Evolutionary conservation across 495 filamentous ascomycete genomes (phyloP).

Genomic region (Amniculicola lignicola): DNA sequence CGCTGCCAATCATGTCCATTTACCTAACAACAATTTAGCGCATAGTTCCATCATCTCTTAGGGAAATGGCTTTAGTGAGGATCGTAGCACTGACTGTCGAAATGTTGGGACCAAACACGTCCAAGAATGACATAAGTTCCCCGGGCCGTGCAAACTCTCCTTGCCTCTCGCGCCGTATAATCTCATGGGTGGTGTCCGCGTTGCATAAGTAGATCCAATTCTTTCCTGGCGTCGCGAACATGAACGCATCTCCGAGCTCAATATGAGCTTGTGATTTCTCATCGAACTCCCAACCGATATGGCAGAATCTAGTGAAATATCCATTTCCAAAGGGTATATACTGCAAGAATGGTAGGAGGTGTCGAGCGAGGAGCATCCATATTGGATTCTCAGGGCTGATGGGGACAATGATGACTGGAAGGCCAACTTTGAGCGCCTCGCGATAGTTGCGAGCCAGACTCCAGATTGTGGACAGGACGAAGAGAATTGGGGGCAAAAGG

Average conservation of each 20-base stretch:
- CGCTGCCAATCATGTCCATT: conserved; percentile 29
- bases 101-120: conserved; percentile 44
- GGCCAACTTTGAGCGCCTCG: conserved; percentile 16
- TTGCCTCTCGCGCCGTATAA: conserved; percentile 14
- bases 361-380: conserved; percentile 33
- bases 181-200: conserved; percentile 4
- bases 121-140: conserved; percentile 34
- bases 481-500: conserved; percentile 3
- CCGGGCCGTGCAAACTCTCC: conserved; percentile 21
- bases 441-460: conserved; percentile 10
- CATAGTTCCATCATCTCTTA: neutral
- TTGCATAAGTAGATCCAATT: conserved; percentile 32
- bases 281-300: conserved; percentile 31
- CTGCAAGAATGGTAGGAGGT: conserved; percentile 10
- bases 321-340: conserved; percentile 18
- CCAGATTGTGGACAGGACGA: conserved; percentile 5
- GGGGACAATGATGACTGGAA: conserved; percentile 32
- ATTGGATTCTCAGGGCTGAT: conserved; percentile 36
- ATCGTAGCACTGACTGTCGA: conserved; percentile 34
- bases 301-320: conserved; percentile 20
- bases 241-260: conserved; percentile 28
- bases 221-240: conserved; percentile 28
- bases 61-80: neutral
- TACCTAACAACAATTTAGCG: too few species aligned
- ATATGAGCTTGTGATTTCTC: conserved; percentile 25